These are phyloP conservation scores for Ascocoryne sarcoides DNA, from an alignment of 2,329 filamentous ascomycete species.

Conservation along the genomic window DNA sequence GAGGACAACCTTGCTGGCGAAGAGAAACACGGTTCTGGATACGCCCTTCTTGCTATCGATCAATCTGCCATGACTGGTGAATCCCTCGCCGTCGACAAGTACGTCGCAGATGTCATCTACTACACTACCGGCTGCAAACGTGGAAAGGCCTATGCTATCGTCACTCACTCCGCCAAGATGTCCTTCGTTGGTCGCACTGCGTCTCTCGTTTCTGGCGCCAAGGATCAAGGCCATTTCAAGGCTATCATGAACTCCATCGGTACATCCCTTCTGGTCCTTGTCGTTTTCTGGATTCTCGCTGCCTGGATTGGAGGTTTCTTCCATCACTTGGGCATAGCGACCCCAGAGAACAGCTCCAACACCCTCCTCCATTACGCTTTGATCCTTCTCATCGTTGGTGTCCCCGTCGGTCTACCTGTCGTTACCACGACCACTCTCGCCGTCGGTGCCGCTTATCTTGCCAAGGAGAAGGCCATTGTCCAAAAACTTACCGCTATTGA, in stretches of 20 bases:
- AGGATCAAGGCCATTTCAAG: constrained; percentile 73
- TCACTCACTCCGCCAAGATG: constrained; percentile 57
- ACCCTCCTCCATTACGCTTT: constrained; percentile 61
- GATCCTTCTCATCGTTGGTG: constrained; percentile 68
- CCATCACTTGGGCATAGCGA: constrained; percentile 57
- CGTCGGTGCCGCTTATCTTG: constrained; percentile 68
- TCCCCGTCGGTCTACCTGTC: constrained; percentile 70
- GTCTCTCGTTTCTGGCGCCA: constrained; percentile 62
- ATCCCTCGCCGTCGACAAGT: constrained; percentile 70
- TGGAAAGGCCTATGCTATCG: constrained; percentile 64
- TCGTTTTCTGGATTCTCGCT: constrained; percentile 68
- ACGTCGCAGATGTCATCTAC: constrained; percentile 68
- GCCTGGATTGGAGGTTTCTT: constrained; percentile 75
- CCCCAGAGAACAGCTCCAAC: constrained; percentile 46
- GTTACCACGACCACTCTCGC: constrained; percentile 71
- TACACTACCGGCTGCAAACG: constrained; percentile 79
- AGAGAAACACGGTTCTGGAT: constrained; percentile 46
- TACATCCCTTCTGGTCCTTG: constrained; percentile 63
- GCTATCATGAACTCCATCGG: constrained; percentile 78
- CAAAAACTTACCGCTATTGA: constrained; percentile 75
- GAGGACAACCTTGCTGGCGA: constrained; percentile 38
- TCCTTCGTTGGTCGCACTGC: constrained; percentile 74
- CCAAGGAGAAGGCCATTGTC: constrained; percentile 70
- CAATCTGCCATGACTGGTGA: constrained; percentile 77
- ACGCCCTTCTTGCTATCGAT: constrained; percentile 62